Base-by-base conservation (phyloP, 2,329 filamentous ascomycete species). In the Setomelanomma holmii region DNA sequence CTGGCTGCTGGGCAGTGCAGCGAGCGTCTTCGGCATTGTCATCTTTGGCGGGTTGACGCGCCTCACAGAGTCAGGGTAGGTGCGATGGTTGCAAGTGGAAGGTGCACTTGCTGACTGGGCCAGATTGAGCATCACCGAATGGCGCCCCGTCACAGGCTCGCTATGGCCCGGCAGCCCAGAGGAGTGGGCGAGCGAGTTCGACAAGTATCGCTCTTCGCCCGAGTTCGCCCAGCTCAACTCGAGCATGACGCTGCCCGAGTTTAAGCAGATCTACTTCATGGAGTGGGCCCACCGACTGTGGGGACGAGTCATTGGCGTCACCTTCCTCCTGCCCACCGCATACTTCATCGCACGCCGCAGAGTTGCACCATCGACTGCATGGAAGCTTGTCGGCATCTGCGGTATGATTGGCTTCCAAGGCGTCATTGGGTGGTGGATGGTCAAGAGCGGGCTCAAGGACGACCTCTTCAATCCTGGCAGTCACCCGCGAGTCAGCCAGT, bases 221-320 rank as follows among this genome's bases (percentile, higher is more conserved):
- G 95, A 99, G 76, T 99, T 93, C 79, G 86, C 90, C 70, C 84
- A 92, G 56, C 83, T 99, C 64, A 99, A 99, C 78, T 89, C 93
- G 24, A 86, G 91, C 74, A 99, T 99, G 95, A 89, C 85, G 24
- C 82, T 99, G 50, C 84, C 87, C 52, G 95, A 99, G 74, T 99
- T 98, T 80, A 97, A 98, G 77, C 89, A 95, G 73, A 99, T 99
- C 63, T 99, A 98, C 83, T 99, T 89, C 76, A 98, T 98, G 95
- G 95, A 99, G 81, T 99, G 95, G 95, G 87, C 88, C 38, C 95
- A 99, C 76, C 86, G 95, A 23, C 83, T 97, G 49, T 98, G 95
- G 93, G 95, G 95, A 40, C 88, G 95, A 60, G 82, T 96, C 64
- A 90, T 99, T 51, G 95, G 95, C 53, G 76, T 98, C 57, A 89